Evolutionary conservation across 169 alveolate genomes (phyloP).

Genomic region (Eimeria tenella): DNA sequence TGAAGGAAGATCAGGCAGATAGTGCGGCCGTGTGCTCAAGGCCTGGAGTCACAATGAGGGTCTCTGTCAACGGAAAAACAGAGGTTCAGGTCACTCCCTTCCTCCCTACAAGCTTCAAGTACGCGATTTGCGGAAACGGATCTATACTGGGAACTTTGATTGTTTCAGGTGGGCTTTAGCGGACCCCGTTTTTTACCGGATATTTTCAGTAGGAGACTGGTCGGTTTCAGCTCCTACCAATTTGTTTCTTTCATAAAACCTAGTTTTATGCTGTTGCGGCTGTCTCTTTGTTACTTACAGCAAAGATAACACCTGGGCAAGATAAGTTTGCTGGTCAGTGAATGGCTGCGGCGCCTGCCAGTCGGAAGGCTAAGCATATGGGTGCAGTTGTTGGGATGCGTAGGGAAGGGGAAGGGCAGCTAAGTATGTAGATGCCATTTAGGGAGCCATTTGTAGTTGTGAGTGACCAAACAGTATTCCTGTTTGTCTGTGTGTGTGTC

Average conservation of each 20-base stretch:
- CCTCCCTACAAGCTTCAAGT: slow-evolving; percentile 23
- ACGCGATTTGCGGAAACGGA: slow-evolving; percentile 57
- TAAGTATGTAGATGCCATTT: not conserved
- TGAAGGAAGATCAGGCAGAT: not conserved
- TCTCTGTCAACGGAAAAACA: not conserved
- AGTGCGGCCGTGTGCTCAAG: slow-evolving; percentile 35
- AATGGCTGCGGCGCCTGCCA: not conserved
- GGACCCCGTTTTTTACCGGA: not conserved
- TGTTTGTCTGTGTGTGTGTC: not conserved
- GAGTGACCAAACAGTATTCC: not conserved
- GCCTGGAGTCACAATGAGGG: slow-evolving; percentile 41
- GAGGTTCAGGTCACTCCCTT: slow-evolving; percentile 27
- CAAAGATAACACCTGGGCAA: not conserved
- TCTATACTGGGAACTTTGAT: slow-evolving; percentile 41
- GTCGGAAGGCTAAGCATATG: not conserved
- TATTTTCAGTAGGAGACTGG: not conserved
- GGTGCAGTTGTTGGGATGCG: too few relatives aligned
- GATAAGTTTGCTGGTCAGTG: not conserved
- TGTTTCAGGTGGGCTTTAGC: slow-evolving; percentile 2
- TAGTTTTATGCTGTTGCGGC: not conserved
- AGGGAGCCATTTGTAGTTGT: not conserved
- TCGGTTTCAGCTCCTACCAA: not conserved
- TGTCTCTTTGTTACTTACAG: not conserved
- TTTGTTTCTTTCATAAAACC: not conserved
- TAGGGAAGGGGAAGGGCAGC: too few relatives aligned